Evolutionary conservation across 106 monocot species (phyloP), one percentile per base, ranked within the genome.

Genomic region (Phalaenopsis equestris): DNA sequence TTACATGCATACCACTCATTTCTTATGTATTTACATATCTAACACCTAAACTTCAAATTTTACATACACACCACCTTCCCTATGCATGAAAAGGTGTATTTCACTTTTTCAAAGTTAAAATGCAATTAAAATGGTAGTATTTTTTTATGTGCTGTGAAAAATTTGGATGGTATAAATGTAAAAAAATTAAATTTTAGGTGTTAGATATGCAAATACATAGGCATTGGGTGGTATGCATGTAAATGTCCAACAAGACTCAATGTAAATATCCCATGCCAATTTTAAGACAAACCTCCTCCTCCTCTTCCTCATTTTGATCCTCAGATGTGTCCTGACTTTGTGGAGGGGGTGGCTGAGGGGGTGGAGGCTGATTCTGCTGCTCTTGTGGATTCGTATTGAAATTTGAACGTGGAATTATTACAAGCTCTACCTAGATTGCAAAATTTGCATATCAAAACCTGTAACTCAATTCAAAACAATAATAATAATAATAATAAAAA

Each of bases 381-480:
- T 99, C 91, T 82, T 90, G 89, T 84, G 91, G 93, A 55, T 93
- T 99, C 78, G 91, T 92, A 80, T 81, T 88, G 67, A 93, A 9
- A 67, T 65, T 87, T 81, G 99, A 95, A 23, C 99, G 95, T 41
- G 99, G 99, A 73, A 99, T 86, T 82, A 99, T 95, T 56, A 95
- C 99, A 80, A 99, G 85, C 90, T 99, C 95, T 77, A 99, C 99
- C 99, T 98, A 57, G 42, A 73, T 24, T 43, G 38, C 17, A 82
- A 56, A 30, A 78, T 46, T 37, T 30, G 6, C 18, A 58, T 16
- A 57, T 10, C 1, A 77, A 55, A 75, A 77, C 3, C 5, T 42
- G 36, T 19, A 43, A n/a, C 74, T 39, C n/a, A 43, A n/a, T 45
- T 45, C 30, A 45, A 15, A 9, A 42, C 12, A 42, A 74, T 0